A percentile compares a stretch with the other conserved stretches of the same genome.
Evolutionary conservation across 768 basidiomycete species (phyloP).

Genomic region (Cyathus striatus): DNA sequence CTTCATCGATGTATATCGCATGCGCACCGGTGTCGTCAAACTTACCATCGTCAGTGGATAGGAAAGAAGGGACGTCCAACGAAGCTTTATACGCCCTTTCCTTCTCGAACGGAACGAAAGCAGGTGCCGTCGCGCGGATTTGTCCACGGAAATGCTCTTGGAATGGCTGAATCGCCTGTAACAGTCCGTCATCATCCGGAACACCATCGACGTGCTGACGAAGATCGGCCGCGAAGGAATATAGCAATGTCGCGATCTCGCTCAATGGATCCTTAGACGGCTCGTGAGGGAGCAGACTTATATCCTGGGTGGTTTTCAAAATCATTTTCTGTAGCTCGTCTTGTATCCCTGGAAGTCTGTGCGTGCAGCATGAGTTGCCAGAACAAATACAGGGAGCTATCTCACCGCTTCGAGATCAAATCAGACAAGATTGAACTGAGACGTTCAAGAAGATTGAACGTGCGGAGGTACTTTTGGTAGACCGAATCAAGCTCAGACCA

Average conservation of each 20-base stretch:
- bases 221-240: constrained; percentile 34
- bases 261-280: constrained; percentile 43
- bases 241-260: constrained; percentile 39
- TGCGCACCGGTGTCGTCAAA: not conserved
- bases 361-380: not conserved
- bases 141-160: constrained; percentile 34
- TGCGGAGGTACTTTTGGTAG: constrained; percentile 51
- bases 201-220: constrained; percentile 37
- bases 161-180: constrained; percentile 43
- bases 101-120: constrained; percentile 42
- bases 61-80: constrained; percentile 25
- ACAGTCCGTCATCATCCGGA: constrained; percentile 35
- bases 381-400: not conserved
- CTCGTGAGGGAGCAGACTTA: constrained; percentile 30
- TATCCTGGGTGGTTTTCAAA: constrained; percentile 20
- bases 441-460: constrained; percentile 47
- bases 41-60: constrained; percentile 27
- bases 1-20: constrained; percentile 47
- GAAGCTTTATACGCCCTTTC: constrained; percentile 8
- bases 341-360: constrained; percentile 50
- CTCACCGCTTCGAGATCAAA: constrained; percentile 56
- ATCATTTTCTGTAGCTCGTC: constrained; percentile 41
- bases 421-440: constrained; percentile 60
- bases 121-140: constrained; percentile 40
- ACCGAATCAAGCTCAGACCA: constrained; percentile 51